Evolutionary conservation across 192 early-diverging fungal species (phyloP).

Genomic region (Coemansia sp.): DNA sequence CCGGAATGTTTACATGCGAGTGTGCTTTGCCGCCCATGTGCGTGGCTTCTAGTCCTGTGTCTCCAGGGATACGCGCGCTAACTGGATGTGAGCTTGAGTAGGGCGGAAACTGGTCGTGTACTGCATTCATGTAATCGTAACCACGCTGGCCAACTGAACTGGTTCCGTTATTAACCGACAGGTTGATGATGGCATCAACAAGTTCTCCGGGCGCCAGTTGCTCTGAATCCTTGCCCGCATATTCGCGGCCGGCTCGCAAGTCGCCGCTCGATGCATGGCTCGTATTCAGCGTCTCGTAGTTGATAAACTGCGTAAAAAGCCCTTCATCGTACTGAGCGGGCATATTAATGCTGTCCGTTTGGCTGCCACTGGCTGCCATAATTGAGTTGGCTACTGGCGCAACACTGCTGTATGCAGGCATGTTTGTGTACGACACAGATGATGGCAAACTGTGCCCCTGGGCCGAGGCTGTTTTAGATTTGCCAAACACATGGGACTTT

Average conservation of each 20-base stretch:
- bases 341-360: neutral
- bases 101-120: neutral
- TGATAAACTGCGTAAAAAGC: conserved; percentile 41
- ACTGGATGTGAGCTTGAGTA: neutral
- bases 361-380: neutral
- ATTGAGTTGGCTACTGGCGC: neutral
- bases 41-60: neutral
- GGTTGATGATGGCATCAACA: conserved; percentile 37
- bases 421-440: neutral
- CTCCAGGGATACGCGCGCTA: neutral
- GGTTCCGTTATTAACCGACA: conserved; percentile 25
- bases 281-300: conserved; percentile 14
- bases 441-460: neutral
- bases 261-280: neutral
- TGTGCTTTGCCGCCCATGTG: neutral
- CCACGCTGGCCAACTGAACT: neutral
- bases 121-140: neutral
- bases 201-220: conserved; percentile 23
- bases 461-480: neutral
- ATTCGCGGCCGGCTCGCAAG: neutral
- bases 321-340: conserved; percentile 22
- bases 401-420: conserved; percentile 1
- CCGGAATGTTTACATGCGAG: neutral
- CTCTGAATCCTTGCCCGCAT: conserved; percentile 5
- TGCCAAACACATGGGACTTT: conserved; percentile 21